These are phyloP conservation scores for Solanum hybrid DNA, from an alignment of 305 asterid genomes.

Conservation along the genomic window DNA sequence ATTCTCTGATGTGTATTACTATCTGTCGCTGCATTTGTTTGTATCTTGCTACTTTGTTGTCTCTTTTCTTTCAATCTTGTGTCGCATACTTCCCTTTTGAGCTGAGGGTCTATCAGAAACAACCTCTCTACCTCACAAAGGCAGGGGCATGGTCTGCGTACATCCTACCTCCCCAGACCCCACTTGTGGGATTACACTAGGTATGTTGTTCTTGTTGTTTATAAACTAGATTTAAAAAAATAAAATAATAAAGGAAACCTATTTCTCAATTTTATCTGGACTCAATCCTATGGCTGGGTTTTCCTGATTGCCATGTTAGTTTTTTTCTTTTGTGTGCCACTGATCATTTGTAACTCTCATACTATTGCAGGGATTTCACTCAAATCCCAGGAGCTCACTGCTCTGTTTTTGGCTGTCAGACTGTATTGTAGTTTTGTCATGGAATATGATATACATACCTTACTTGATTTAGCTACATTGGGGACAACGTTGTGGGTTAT, in stretches of 20 bases:
- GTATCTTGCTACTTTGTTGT: background rate
- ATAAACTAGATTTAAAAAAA: background rate
- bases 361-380: slow-evolving; percentile 66
- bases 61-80: background rate
- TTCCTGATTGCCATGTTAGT: background rate
- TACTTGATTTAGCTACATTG: slow-evolving; percentile 67
- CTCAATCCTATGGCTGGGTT: background rate
- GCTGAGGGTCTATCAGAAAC: background rate
- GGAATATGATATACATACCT: slow-evolving; percentile 80
- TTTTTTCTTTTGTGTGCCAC: background rate
- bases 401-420: slow-evolving; percentile 73
- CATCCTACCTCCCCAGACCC: background rate
- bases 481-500: slow-evolving; percentile 80
- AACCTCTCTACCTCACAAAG: background rate
- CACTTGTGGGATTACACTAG: background rate
- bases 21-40: background rate
- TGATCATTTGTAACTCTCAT: background rate
- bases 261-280: background rate
- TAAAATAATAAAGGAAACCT: background rate
- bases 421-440: slow-evolving; percentile 72
- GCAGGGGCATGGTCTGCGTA: background rate
- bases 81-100: background rate
- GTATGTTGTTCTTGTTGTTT: background rate
- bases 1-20: background rate
- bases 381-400: slow-evolving; percentile 78